Percentiles rank a stretch among this genome's conserved stretches.
These are phyloP conservation scores for Apodospora peruviana DNA, from an alignment of 495 filamentous ascomycete genomes.

Conservation along the genomic window DNA sequence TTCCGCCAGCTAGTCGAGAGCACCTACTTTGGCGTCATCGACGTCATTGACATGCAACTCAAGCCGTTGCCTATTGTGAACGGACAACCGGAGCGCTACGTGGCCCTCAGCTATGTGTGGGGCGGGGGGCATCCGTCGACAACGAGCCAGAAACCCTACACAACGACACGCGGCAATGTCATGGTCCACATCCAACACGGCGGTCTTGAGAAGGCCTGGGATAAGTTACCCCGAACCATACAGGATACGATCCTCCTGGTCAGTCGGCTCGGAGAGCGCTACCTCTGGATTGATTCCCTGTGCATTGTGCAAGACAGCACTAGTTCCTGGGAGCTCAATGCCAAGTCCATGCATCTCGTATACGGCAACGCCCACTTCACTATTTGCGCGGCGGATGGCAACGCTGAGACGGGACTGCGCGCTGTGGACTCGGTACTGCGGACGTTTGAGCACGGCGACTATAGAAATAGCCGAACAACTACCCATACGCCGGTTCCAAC, in stretches of 20 bases:
- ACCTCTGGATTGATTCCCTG: slow-evolving; percentile 31
- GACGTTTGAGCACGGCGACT: background rate
- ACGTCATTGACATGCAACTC: slow-evolving; percentile 5
- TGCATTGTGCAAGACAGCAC: slow-evolving; percentile 28
- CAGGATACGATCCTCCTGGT: slow-evolving; percentile 20
- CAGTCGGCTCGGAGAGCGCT: slow-evolving; percentile 16
- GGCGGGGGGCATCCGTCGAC: slow-evolving; percentile 8
- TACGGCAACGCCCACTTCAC: slow-evolving; percentile 17
- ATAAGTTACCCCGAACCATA: slow-evolving; percentile 17
- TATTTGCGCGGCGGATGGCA: slow-evolving; percentile 17
- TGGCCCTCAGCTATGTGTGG: slow-evolving; percentile 31
- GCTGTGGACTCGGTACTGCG: slow-evolving; percentile 1
- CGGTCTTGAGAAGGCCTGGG: slow-evolving; percentile 10
- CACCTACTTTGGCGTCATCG: slow-evolving; percentile 5
- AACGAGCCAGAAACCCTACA: slow-evolving; percentile 5
- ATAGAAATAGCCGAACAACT: background rate
- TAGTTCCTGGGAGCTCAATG: slow-evolving; percentile 16
- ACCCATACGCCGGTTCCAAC: too few species aligned
- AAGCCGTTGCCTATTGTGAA: background rate
- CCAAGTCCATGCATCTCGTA: slow-evolving; percentile 11
- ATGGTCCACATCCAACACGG: slow-evolving; percentile 8
- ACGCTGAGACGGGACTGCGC: slow-evolving; percentile 9
- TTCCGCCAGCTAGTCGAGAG: background rate
- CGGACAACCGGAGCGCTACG: slow-evolving; percentile 11
- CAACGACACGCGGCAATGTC: slow-evolving; percentile 14